Base-by-base conservation (phyloP, 2,329 filamentous ascomycete genomes). In the Pestalotiopsis sp. region DNA sequence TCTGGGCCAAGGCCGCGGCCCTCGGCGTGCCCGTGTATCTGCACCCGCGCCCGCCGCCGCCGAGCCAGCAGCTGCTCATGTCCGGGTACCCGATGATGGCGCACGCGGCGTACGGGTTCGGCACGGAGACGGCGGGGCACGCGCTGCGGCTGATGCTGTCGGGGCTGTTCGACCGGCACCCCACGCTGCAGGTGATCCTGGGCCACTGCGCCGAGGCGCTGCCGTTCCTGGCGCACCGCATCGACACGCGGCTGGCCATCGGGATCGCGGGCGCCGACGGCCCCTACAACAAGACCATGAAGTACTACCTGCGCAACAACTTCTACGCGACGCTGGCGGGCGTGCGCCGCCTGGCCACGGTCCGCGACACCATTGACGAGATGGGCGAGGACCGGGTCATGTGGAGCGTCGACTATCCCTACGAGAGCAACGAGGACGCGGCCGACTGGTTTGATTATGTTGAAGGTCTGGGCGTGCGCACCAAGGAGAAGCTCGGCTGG, bases 11-110 rank as follows among this genome's bases (percentile, higher is more conserved):
- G 0, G 83, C 85, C 11, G 83, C 82, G 1, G 86, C 90, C 57
- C 84, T 92, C 0, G 86, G 90, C 68, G 88, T 90, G 0, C 89
- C 89, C 0, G 83, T 92, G 62, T 92, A 91, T 73, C 81, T 92
- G 1, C 90, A 92, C 76, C 90, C 89, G 11, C 61, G 0, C 81
- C 86, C 65, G 85, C 86, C 71, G 86, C 89, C 2, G 86, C 86
- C 0, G 88, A 87, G 61, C 40, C 61, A 45, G 41, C 61, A 64
- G 61, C 36, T 62, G 31, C 59, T 62, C 59, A 38, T 38, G 31
- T 4, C n/a, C 27, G 59, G 59, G 9, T 62, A 62, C 59, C 59
- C 59, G 14, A 62, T 62, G 59, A 7, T 62, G 36, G 59, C 59
- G 17, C 59, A 62, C 36, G 27, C 59, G 5, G 59, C 59, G 14